phyloP scores from a whole-genome alignment of 2,329 filamentous ascomycete species.

The Colletotrichum spaethianum region DNA sequence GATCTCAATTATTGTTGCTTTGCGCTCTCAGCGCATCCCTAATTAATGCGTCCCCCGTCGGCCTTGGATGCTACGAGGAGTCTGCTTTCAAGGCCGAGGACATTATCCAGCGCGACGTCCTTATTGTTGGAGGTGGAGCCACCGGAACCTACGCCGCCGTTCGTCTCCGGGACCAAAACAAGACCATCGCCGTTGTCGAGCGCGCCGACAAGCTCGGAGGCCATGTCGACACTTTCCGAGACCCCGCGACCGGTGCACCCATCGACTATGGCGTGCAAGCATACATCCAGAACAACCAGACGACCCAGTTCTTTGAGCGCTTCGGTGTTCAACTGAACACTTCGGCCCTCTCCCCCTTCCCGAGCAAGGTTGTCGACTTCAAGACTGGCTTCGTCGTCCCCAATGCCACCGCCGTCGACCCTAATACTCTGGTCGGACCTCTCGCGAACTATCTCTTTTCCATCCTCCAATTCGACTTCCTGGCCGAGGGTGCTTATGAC shows the following conservation, averaged over 20 bases:
- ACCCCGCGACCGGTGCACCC: conserved; percentile 51
- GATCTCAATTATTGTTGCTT: conserved; percentile 17
- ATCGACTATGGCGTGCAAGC: conserved; percentile 55
- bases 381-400: conserved; percentile 38
- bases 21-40: conserved; percentile 30
- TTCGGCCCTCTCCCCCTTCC: conserved; percentile 31
- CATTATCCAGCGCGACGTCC: conserved; percentile 55
- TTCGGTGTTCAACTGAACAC: conserved; percentile 52
- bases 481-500: conserved; percentile 45
- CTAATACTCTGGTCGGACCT: conserved; percentile 20
- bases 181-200: conserved; percentile 64
- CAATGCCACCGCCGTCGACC: conserved; percentile 36
- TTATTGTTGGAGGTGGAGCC: conserved; percentile 68
- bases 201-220: conserved; percentile 53
- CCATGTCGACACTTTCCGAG: conserved; percentile 62
- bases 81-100: conserved; percentile 35
- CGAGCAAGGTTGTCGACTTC: conserved; percentile 39
- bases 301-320: conserved; percentile 59
- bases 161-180: conserved; percentile 64
- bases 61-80: conserved; percentile 32
- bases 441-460: conserved; percentile 30
- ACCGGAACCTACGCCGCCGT: conserved; percentile 64
- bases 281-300: conserved; percentile 55
- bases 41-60: conserved; percentile 20
- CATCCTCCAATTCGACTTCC: conserved; percentile 31